These are phyloP conservation scores for Paragyromitra xinjiangensis DNA, from an alignment of 495 filamentous ascomycete genomes.

Conservation along the genomic window DNA sequence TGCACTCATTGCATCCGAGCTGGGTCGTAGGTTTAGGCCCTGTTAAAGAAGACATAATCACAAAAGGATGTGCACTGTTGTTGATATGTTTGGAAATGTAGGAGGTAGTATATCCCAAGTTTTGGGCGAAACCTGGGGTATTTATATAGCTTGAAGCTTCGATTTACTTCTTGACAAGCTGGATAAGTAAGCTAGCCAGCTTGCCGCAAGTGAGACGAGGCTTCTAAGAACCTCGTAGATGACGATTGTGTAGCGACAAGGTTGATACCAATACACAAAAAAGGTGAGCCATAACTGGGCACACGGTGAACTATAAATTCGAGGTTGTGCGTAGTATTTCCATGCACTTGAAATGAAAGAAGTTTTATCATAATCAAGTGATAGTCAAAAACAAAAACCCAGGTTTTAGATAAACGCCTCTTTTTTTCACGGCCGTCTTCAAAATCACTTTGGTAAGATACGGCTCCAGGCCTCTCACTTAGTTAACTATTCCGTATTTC, in stretches of 20 bases:
- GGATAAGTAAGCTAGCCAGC: background rate
- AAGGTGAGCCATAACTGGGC: too few relatives aligned
- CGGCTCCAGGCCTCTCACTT: too few relatives aligned
- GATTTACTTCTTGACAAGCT: background rate
- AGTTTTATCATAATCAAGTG: too few relatives aligned
- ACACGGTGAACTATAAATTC: too few relatives aligned
- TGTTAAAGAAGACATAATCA: background rate
- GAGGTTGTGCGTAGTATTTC: too few relatives aligned
- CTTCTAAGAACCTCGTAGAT: background rate
- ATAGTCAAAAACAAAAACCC: too few relatives aligned
- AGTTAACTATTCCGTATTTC: too few relatives aligned
- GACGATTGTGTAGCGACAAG: background rate
- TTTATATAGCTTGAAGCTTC: background rate
- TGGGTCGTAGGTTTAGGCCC: background rate
- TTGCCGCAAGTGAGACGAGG: background rate
- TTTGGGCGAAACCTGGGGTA: background rate
- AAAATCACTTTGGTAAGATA: too few relatives aligned
- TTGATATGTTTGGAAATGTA: background rate
- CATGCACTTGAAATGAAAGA: too few relatives aligned
- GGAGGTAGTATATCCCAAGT: too few relatives aligned
- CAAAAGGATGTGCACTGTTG: background rate
- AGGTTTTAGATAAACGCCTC: too few relatives aligned
- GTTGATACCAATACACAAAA: background rate
- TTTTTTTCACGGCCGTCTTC: too few relatives aligned
- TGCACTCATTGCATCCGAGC: conserved; percentile 4